Percentiles rank a stretch among this genome's conserved stretches.
Evolutionary conservation across 2,329 filamentous ascomycete genomes (phyloP).

Genomic region (Cercospora citrullina): DNA sequence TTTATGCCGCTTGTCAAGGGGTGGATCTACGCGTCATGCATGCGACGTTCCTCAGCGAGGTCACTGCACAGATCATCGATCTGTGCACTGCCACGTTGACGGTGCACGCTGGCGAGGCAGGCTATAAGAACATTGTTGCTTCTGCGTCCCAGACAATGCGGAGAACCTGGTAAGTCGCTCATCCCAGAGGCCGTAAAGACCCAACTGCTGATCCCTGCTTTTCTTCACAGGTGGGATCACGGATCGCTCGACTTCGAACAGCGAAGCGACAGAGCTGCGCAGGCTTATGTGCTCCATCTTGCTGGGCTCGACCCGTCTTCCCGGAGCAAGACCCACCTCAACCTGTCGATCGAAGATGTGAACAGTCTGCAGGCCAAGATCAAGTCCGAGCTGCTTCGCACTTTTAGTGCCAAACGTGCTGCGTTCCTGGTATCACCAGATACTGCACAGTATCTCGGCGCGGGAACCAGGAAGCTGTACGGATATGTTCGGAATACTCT

Average conservation of each 20-base stretch:
- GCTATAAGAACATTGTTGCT: background rate
- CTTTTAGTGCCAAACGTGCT: background rate
- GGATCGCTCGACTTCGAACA: background rate
- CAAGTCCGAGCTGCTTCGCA: background rate
- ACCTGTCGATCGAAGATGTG: background rate
- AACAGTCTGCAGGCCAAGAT: background rate
- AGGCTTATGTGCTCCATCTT: background rate
- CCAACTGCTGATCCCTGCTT: background rate
- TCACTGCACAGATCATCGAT: background rate
- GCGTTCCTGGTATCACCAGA: background rate
- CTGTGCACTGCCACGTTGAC: background rate
- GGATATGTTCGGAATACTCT: background rate
- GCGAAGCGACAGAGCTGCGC: slow-evolving; percentile 1
- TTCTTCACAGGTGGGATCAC: background rate
- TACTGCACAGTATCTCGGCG: background rate
- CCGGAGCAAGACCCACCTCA: background rate
- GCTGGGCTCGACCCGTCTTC: background rate
- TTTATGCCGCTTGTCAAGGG: slow-evolving; percentile 33
- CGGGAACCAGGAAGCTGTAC: background rate
- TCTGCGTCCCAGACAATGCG: background rate
- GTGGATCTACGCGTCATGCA: slow-evolving; percentile 31
- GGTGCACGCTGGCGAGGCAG: background rate
- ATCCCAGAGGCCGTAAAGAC: background rate
- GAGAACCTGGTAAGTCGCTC: background rate
- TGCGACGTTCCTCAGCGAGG: slow-evolving; percentile 16